Evolutionary conservation across 495 filamentous ascomycete genomes (phyloP).

Genomic region (Staphylotrichum longicolle): DNA sequence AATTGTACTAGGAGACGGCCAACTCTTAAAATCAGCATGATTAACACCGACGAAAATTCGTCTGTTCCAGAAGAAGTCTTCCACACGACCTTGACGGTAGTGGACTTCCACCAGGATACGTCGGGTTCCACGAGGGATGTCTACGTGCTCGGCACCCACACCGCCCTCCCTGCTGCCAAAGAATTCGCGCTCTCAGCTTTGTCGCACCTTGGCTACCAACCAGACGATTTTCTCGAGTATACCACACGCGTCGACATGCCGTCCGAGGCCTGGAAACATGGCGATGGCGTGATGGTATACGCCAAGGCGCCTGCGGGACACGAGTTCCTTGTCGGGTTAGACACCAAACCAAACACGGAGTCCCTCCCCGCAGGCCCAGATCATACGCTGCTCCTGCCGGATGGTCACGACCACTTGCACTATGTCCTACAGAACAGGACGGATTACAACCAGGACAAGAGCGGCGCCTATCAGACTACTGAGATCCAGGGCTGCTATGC

Average conservation of each 20-base stretch:
- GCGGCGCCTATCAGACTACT: constrained; percentile 33
- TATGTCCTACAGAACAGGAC: constrained; percentile 45
- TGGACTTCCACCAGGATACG: constrained; percentile 34
- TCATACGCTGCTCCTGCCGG: constrained; percentile 28
- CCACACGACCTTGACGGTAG: constrained; percentile 43
- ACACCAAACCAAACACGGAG: constrained; percentile 40
- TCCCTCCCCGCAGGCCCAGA: constrained; percentile 24
- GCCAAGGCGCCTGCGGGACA: constrained; percentile 35
- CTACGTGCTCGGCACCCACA: constrained; percentile 43
- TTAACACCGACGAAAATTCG: too few relatives aligned
- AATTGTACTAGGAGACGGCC: too few relatives aligned
- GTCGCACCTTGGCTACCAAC: constrained; percentile 33
- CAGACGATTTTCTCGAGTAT: constrained; percentile 40
- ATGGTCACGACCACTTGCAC: constrained; percentile 33
- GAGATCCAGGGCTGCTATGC: constrained; percentile 43
- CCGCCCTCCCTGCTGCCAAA: constrained; percentile 35
- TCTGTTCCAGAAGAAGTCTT: constrained; percentile 38
- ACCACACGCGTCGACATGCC: constrained; percentile 8
- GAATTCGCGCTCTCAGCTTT: constrained; percentile 33
- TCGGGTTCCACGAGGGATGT: constrained; percentile 31
- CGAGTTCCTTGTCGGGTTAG: constrained; percentile 40
- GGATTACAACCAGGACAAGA: constrained; percentile 40
- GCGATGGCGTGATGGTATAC: constrained; percentile 38
- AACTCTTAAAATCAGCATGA: too few relatives aligned
- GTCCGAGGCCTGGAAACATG: constrained; percentile 33